Conservation (phyloP, 2,329 filamentous ascomycete genomes). For the Hymenoscyphus occultus region DNA sequence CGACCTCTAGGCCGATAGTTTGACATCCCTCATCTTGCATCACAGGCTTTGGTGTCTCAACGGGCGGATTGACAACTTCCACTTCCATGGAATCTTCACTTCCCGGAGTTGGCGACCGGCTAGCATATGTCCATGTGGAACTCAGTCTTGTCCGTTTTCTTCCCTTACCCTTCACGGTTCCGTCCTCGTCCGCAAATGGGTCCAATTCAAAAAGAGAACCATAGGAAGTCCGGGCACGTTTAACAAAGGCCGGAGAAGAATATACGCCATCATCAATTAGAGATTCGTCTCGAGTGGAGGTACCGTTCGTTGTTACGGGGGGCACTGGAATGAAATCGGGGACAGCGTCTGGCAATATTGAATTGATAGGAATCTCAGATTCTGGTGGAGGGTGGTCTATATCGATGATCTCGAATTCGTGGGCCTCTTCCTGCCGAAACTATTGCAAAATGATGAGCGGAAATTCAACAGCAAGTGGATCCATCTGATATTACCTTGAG, state of each 20-base stretch:
- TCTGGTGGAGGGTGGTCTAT: conserved; percentile 45
- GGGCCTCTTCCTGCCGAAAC: conserved; percentile 47
- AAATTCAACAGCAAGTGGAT: not conserved
- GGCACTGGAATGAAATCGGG: conserved; percentile 25
- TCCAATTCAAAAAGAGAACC: conserved; percentile 62
- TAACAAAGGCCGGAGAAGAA: conserved; percentile 77
- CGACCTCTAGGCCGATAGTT: conserved; percentile 38
- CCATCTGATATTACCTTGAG: conserved; percentile 41
- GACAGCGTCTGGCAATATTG: conserved; percentile 17
- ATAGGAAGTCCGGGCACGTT: conserved; percentile 66
- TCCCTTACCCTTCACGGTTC: conserved; percentile 55
- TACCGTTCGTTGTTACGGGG: conserved; percentile 23
- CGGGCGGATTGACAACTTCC: conserved; percentile 12
- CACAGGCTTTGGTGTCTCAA: conserved; percentile 25
- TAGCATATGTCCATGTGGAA: conserved; percentile 71
- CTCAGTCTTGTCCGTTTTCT: conserved; percentile 68
- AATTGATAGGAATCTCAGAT: conserved; percentile 24
- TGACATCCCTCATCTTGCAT: conserved; percentile 43
- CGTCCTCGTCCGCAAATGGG: conserved; percentile 65
- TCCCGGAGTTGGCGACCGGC: conserved; percentile 68
- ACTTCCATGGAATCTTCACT: conserved; percentile 21
- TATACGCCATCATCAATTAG: conserved; percentile 52
- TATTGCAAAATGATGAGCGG: conserved; percentile 36
- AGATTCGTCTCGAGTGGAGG: conserved; percentile 37
- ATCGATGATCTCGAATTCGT: conserved; percentile 49